A percentile compares a stretch with the other conserved stretches of the same genome.
These are phyloP conservation scores for Quercus wislizeni DNA, from an alignment of 306 rosid species.

Conservation along the genomic window DNA sequence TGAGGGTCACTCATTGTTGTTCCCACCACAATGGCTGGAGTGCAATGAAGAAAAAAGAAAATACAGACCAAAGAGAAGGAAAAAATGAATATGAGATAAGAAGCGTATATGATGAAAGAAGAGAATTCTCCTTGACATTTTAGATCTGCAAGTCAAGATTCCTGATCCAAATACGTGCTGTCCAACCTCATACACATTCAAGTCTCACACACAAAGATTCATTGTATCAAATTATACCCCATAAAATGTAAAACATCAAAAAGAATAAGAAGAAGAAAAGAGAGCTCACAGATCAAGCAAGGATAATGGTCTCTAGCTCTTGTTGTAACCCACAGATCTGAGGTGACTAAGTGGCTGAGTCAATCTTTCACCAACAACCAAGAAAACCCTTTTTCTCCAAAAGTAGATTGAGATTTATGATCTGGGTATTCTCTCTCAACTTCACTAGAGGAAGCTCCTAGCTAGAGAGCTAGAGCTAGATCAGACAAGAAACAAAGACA, in stretches of 20 bases:
- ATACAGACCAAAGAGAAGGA: not conserved
- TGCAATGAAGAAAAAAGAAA: not conserved
- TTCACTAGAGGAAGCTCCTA: constrained; percentile 21
- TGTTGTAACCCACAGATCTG: constrained; percentile 27
- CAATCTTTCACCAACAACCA: constrained; percentile 19
- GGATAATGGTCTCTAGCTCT: not conserved
- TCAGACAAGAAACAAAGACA: constrained; percentile 38
- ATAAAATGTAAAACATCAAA: not conserved
- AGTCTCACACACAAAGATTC: not conserved
- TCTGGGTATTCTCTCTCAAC: constrained; percentile 16
- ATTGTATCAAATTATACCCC: not conserved
- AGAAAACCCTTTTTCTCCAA: not conserved
- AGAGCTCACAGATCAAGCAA: constrained; percentile 45
- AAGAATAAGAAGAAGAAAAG: constrained; percentile 1
- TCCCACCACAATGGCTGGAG: constrained; percentile 37
- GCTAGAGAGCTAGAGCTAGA: not conserved
- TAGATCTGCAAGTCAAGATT: constrained; percentile 11
- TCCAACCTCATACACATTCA: not conserved
- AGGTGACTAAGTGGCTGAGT: constrained; percentile 5
- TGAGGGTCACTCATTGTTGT: constrained; percentile 44
- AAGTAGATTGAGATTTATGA: constrained; percentile 6
- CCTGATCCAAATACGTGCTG: not conserved
- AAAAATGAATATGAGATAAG: not conserved
- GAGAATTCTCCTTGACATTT: not conserved
- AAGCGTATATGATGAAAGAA: not conserved